Conservation (phyloP, 2,329 filamentous ascomycete species). For the Aspergillus nomiae region DNA sequence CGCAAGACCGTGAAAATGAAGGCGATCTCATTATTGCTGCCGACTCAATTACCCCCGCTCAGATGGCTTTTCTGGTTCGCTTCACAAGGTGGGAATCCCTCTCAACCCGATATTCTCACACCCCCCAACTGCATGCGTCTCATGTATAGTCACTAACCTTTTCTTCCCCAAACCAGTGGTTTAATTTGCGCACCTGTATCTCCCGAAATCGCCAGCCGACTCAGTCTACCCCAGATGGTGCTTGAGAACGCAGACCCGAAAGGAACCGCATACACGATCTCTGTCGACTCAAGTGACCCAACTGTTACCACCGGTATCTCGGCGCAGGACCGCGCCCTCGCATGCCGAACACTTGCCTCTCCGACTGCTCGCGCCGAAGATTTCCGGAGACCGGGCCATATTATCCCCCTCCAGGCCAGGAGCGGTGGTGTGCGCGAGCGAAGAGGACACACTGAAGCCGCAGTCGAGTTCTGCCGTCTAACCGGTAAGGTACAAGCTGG, state of each 20-base stretch:
- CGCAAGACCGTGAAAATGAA: slow-evolving; percentile 91
- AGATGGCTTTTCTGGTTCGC: slow-evolving; percentile 96
- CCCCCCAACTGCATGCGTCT: neutral
- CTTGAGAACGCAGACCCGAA: slow-evolving; percentile 76
- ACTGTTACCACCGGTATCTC: slow-evolving; percentile 85
- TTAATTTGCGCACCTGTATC: slow-evolving; percentile 87
- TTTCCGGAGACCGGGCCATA: slow-evolving; percentile 84
- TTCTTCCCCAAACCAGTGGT: slow-evolving; percentile 56
- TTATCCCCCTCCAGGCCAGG: slow-evolving; percentile 79
- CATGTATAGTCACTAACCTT: neutral
- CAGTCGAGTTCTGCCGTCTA: slow-evolving; percentile 83
- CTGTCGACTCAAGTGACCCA: slow-evolving; percentile 75
- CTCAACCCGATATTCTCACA: neutral
- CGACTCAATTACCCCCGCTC: slow-evolving; percentile 76
- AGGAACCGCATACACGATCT: slow-evolving; percentile 89
- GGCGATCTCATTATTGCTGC: slow-evolving; percentile 97
- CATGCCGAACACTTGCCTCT: slow-evolving; percentile 76
- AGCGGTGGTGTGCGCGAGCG: slow-evolving; percentile 79
- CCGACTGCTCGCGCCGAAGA: slow-evolving; percentile 57
- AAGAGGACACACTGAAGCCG: slow-evolving; percentile 89
- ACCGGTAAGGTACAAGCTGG: slow-evolving; percentile 75
- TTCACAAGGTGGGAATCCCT: slow-evolving; percentile 63
- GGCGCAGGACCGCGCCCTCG: slow-evolving; percentile 81
- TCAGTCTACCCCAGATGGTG: slow-evolving; percentile 91
- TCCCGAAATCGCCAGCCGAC: slow-evolving; percentile 65